Base-by-base conservation (phyloP, 2,329 filamentous ascomycete genomes). In the Colletotrichum musicola region DNA sequence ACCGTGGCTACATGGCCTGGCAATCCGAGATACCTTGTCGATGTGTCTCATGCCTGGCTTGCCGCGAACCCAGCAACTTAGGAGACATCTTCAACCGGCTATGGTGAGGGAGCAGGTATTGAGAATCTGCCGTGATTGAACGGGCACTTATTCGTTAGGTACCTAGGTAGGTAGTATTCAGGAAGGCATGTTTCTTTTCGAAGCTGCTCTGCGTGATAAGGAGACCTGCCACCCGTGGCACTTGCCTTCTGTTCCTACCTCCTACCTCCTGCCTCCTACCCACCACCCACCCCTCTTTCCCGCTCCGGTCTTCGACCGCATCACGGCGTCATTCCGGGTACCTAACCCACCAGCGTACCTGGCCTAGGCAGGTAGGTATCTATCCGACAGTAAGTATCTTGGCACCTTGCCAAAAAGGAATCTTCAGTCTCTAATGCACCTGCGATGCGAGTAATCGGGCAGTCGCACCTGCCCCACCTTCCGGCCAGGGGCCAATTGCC, bases 401-500 rank as follows among this genome's bases (percentile, higher is more conserved):
- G 30, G 30, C 30, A 35, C 30, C 30, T 35, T 35, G 10, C 30
- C 30, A 35, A 35, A 35, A 35, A 14, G 40, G 44, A 54, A 51
- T 67, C 59, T 63, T 35, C 44, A 42, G 30, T 51, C 46, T 47
- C 46, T 20, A 51, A 53, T 63, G 63, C 62, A 55, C 18, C 62
- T 44, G 47, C 50, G 20, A 65, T 62, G 63, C 63, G 49, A 65
- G 57, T 56, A 57, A 53, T 67, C 51, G 44, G 64, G 59, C 64
- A 51, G 35, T 62, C 25, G 59, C 64, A 67, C 58, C 10, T 18
- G 44, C 59, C 49, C 64, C 59, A 51, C 44, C 30, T 35, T 10
- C 30, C 16, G 3, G 7, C 25, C 9, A 25, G 10, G 13, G 16
- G 42, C 57, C 63, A 66, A 56, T 56, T 35, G 30, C 50, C 27